Conservation (phyloP, 2,329 filamentous ascomycete species). For the Lachnellula suecica region DNA sequence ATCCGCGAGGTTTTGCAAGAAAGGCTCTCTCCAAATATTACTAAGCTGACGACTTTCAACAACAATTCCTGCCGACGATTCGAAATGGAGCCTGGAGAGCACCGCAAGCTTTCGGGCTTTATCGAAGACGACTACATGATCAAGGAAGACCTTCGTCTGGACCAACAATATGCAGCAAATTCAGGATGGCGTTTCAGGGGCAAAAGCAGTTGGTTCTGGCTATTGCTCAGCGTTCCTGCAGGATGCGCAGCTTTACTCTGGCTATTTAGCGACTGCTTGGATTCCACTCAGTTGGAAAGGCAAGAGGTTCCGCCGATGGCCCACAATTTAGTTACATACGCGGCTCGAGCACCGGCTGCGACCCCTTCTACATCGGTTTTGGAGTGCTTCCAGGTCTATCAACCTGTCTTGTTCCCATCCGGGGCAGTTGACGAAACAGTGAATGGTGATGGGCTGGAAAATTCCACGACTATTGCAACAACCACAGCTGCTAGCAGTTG, state of each 20-base stretch:
- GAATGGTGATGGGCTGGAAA: constrained; percentile 25
- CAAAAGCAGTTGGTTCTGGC: not conserved
- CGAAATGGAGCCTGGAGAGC: not conserved
- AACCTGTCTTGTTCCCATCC: constrained; percentile 57
- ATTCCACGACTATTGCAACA: constrained; percentile 23
- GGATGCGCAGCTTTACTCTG: constrained; percentile 5
- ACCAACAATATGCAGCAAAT: not conserved
- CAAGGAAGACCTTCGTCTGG: not conserved
- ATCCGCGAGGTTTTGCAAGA: no score
- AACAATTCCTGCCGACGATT: not conserved
- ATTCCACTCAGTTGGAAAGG: not conserved
- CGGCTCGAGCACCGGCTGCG: constrained; percentile 19
- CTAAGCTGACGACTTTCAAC: no score
- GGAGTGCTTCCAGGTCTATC: constrained; percentile 68
- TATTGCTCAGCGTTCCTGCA: not conserved
- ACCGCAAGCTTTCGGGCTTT: not conserved
- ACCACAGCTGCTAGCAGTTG: constrained; percentile 38
- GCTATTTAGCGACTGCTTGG: constrained; percentile 9
- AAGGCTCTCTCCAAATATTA: no score
- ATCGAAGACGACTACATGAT: not conserved
- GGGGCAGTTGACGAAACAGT: constrained; percentile 39
- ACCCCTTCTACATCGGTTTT: constrained; percentile 37
- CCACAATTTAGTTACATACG: constrained; percentile 23
- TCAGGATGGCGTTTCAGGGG: not conserved
- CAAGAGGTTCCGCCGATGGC: not conserved